These are phyloP conservation scores for Maudiozyma turicensis DNA, from an alignment of 805 yeast genomes.

Conservation along the genomic window DNA sequence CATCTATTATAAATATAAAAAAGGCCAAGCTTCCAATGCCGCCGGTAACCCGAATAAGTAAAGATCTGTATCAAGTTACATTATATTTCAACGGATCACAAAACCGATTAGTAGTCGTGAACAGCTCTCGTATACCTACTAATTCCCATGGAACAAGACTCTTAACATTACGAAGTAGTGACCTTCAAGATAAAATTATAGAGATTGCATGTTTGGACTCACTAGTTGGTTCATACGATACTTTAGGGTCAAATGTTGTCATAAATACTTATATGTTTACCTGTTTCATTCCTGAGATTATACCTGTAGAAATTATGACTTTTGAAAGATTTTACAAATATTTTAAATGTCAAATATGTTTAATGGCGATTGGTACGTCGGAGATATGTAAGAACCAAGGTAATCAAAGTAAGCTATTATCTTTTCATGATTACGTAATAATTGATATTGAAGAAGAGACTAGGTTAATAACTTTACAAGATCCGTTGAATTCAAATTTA, in stretches of 20 bases:
- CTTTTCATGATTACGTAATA: conserved; percentile 66
- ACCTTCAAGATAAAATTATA: conserved; percentile 30
- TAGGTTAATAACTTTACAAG: conserved; percentile 29
- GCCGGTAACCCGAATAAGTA: conserved; percentile 7
- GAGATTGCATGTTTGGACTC: conserved; percentile 69
- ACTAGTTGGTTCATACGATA: conserved; percentile 47
- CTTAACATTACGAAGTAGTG: conserved; percentile 8
- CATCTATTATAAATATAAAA: conserved; percentile 48
- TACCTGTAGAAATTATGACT: conserved; percentile 28
- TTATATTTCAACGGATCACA: conserved; percentile 23
- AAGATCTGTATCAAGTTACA: conserved; percentile 12
- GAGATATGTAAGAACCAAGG: not conserved
- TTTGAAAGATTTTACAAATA: conserved; percentile 17
- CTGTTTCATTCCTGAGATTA: conserved; percentile 67
- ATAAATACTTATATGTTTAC: conserved; percentile 54
- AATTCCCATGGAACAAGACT: conserved; percentile 10
- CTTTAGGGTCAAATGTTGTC: conserved; percentile 68
- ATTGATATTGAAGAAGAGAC: conserved; percentile 27
- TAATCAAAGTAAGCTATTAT: conserved; percentile 17
- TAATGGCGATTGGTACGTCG: conserved; percentile 59
- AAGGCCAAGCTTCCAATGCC: conserved; percentile 15
- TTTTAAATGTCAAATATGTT: conserved; percentile 21
- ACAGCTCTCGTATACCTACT: conserved; percentile 15
- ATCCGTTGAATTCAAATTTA: conserved; percentile 31
- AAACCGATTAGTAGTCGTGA: conserved; percentile 18